Conservation (phyloP, 208 protist genomes). For the Wallacemonas sp. region DNA sequence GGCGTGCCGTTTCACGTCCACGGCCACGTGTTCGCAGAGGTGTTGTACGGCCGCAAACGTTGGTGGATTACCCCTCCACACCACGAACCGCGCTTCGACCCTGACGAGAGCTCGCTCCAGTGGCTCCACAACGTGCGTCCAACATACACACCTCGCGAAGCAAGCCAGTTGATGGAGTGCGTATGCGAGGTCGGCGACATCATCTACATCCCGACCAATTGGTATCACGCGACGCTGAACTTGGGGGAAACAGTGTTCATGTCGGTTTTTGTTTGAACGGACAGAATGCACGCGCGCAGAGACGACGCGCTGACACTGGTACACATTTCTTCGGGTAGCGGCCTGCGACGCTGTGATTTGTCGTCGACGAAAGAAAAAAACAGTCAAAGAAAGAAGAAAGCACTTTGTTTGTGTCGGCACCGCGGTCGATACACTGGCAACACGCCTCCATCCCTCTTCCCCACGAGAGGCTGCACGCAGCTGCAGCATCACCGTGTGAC, state of each 20-base stretch:
- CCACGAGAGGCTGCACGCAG: too few relatives aligned
- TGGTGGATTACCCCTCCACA: constrained; percentile 31
- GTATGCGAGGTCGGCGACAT: constrained; percentile 35
- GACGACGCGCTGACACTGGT: too few relatives aligned
- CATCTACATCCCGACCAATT: constrained; percentile 41
- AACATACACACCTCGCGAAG: constrained; percentile 10
- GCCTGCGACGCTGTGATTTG: too few relatives aligned
- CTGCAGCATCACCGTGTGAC: too few relatives aligned
- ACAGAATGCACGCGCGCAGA: too few relatives aligned
- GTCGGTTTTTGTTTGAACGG: constrained; percentile 41
- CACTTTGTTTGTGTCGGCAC: too few relatives aligned
- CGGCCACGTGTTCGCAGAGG: constrained; percentile 44
- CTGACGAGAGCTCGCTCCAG: constrained; percentile 28
- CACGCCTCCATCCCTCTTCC: too few relatives aligned
- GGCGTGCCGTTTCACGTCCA: constrained; percentile 56
- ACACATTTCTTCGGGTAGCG: too few relatives aligned
- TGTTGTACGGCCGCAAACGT: constrained; percentile 35
- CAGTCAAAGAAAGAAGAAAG: too few relatives aligned
- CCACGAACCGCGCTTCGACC: constrained; percentile 20
- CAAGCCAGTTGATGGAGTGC: constrained; percentile 12
- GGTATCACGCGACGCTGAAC: constrained; percentile 58
- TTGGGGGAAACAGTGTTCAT: constrained; percentile 56
- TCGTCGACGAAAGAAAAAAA: too few relatives aligned
- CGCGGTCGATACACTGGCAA: too few relatives aligned
- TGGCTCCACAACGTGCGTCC: constrained; percentile 23